Evolutionary conservation across 164 flowering plant genomes (phyloP).

Genomic region (Amborella trichopoda): DNA sequence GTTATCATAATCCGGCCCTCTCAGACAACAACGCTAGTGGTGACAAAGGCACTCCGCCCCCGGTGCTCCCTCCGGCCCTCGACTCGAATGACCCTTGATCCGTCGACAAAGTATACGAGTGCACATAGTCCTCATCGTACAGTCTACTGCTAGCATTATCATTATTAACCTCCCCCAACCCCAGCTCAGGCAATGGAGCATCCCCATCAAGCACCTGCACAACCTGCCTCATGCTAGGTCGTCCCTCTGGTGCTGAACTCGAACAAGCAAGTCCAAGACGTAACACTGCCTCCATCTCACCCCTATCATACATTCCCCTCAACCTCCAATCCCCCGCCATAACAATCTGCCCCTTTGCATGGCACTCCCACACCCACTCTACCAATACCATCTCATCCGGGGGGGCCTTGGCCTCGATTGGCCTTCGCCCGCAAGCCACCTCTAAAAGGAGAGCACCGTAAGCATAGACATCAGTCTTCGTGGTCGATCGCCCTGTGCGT

Average conservation of each 20-base stretch:
- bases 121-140: no score
- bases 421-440: conserved; percentile 44
- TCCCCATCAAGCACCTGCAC: conserved; percentile 40
- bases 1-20: no score
- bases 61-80: no score
- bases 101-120: no score
- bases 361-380: conserved; percentile 51
- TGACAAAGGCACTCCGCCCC: no score
- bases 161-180: no score
- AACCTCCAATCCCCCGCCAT: conserved; percentile 32
- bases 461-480: conserved; percentile 44
- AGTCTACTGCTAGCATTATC: no score
- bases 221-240: conserved; percentile 46
- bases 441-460: conserved; percentile 55
- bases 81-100: no score
- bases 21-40: no score
- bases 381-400: conserved; percentile 42
- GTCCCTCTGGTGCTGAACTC: conserved; percentile 7
- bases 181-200: conserved; percentile 14
- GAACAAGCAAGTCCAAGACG: conserved; percentile 48
- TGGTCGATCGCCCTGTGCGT: conserved; percentile 37
- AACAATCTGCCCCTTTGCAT: conserved; percentile 17
- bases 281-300: conserved; percentile 24
- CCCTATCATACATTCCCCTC: conserved; percentile 16
- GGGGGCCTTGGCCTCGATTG: conserved; percentile 36